Conservation (phyloP, 306 rosid species). For the Prunus armeniaca region DNA sequence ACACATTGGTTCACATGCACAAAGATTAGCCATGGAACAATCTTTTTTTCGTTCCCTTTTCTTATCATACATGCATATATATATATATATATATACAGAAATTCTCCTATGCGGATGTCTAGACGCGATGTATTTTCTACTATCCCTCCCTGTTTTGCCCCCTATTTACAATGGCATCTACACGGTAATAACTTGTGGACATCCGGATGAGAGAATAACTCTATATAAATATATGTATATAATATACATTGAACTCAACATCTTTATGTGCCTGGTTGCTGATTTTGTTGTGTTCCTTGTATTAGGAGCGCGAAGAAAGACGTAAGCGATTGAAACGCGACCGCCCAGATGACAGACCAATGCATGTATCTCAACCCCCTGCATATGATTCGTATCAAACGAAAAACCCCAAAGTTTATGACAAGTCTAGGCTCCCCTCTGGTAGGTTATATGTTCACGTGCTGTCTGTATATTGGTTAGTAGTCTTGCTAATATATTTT, state of each 20-base stretch:
- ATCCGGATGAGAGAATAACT: too few relatives aligned
- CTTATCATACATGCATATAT: not conserved
- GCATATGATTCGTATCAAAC: constrained; percentile 59
- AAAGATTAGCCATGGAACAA: not conserved
- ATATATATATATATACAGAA: not conserved
- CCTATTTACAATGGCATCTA: too few relatives aligned
- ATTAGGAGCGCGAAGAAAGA: constrained; percentile 98
- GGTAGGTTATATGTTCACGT: constrained; percentile 48
- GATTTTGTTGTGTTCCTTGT: constrained; percentile 21
- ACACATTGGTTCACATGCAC: not conserved
- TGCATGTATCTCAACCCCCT: constrained; percentile 53
- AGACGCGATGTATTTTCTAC: too few relatives aligned
- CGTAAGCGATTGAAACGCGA: constrained; percentile 76
- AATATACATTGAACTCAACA: not conserved
- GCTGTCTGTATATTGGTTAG: constrained; percentile 2
- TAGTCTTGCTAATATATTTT: not conserved
- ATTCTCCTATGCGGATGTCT: too few relatives aligned
- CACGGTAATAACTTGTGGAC: too few relatives aligned
- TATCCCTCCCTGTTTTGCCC: too few relatives aligned
- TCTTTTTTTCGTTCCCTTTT: not conserved
- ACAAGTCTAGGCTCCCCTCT: constrained; percentile 79
- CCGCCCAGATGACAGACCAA: constrained; percentile 76
- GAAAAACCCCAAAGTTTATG: constrained; percentile 55
- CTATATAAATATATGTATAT: not conserved
- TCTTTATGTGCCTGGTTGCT: constrained; percentile 22